phyloP scores from a whole-genome alignment of 148 eudicot species.

The Rhododendron ovatum region DNA sequence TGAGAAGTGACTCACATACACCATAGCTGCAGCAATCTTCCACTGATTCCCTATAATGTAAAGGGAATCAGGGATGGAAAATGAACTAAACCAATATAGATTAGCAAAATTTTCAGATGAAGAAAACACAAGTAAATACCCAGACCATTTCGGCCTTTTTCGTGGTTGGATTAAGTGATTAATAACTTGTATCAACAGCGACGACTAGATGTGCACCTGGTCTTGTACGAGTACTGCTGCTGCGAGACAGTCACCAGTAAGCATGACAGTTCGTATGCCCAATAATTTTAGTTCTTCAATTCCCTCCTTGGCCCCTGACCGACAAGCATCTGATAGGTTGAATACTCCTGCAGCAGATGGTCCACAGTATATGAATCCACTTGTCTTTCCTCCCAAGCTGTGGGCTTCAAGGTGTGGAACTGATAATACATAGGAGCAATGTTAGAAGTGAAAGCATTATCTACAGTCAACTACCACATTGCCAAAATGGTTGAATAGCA shows the following conservation, averaged over 20 bases:
- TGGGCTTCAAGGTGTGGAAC: not conserved
- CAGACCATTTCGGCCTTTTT: not conserved
- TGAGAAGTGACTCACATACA: not conserved
- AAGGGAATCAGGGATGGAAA: not conserved
- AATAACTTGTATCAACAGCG: not conserved
- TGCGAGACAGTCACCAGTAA: slow-evolving; percentile 34
- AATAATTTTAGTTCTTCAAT: slow-evolving; percentile 25
- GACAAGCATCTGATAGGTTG: slow-evolving; percentile 27
- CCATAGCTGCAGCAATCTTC: not conserved
- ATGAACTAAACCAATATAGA: not conserved
- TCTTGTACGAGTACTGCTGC: slow-evolving; percentile 35
- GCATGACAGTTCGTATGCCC: slow-evolving; percentile 36
- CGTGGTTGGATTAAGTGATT: not conserved
- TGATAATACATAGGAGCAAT: not conserved
- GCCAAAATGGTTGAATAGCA: slow-evolving; percentile 4
- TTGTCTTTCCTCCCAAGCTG: not conserved
- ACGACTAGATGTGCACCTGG: slow-evolving; percentile 22
- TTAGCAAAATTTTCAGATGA: not conserved
- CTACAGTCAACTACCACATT: not conserved
- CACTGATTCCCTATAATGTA: not conserved
- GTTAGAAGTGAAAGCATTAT: not conserved
- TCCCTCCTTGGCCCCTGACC: slow-evolving; percentile 36
- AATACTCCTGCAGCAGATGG: not conserved
- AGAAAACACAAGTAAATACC: not conserved
- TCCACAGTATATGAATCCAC: not conserved